A percentile compares a stretch with the other conserved stretches of the same genome.
phyloP scores from a whole-genome alignment of 345 rosid species.

The Stellera chamaejasme region DNA sequence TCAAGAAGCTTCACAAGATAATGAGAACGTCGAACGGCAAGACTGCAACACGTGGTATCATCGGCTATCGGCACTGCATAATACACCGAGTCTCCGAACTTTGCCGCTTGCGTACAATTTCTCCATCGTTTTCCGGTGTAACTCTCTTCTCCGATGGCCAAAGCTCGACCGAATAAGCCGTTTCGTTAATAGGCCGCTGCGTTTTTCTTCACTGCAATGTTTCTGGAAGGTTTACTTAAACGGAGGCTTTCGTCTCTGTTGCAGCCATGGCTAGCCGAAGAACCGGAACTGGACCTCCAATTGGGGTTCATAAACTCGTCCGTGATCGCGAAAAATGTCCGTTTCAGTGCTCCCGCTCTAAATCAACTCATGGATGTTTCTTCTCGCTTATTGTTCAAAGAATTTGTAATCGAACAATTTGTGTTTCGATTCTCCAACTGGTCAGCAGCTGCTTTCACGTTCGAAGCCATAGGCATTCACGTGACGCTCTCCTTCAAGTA shows the following conservation, averaged over 20 bases:
- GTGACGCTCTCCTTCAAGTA: conserved; percentile 12
- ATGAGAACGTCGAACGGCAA: no score
- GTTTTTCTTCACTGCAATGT: conserved; percentile 15
- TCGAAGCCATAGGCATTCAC: conserved; percentile 54
- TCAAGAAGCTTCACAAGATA: no score
- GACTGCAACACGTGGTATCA: no score
- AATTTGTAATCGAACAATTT: conserved; percentile 41
- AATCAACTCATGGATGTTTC: conserved; percentile 44
- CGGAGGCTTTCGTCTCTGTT: conserved; percentile 52
- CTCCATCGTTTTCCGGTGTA: no score
- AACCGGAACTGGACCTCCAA: conserved; percentile 53
- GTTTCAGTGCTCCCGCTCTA: conserved; percentile 40
- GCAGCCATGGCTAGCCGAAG: conserved; percentile 57
- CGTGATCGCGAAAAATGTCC: conserved; percentile 36
- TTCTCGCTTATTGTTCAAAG: conserved; percentile 30
- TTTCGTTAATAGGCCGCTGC: no score
- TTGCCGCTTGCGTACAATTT: no score
- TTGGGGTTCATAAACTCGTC: conserved; percentile 51
- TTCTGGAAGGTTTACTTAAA: conserved; percentile 32
- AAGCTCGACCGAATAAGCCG: no score
- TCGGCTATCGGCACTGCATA: no score
- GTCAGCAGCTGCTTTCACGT: conserved; percentile 49
- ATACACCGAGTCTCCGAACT: no score
- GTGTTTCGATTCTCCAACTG: conserved; percentile 54
- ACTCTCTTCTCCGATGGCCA: no score